These are phyloP conservation scores for Neofusicoccum cordaticola DNA, from an alignment of 2,329 filamentous ascomycete genomes.

Conservation along the genomic window DNA sequence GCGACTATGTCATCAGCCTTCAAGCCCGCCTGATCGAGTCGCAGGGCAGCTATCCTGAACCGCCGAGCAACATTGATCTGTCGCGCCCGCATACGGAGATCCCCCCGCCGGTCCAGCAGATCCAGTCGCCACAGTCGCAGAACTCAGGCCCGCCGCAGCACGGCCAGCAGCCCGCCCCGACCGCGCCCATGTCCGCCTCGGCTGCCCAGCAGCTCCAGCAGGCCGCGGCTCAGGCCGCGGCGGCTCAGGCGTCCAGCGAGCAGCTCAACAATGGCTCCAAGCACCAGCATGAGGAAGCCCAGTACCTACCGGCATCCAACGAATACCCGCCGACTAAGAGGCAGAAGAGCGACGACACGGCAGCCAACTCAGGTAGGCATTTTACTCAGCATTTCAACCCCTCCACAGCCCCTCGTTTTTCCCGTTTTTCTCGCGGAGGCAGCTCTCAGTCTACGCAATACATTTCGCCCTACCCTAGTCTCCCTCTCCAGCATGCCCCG, in stretches of 20 bases:
- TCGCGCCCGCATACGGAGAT: slow-evolving; percentile 46
- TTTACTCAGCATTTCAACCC: too few relatives aligned
- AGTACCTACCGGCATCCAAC: slow-evolving; percentile 15
- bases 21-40: slow-evolving; percentile 83
- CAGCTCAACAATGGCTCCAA: slow-evolving; percentile 17
- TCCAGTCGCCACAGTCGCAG: slow-evolving; percentile 23
- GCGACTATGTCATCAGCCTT: slow-evolving; percentile 88
- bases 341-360: slow-evolving; percentile 16
- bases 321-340: slow-evolving; percentile 15
- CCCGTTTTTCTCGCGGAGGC: too few relatives aligned
- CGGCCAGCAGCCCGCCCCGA: slow-evolving; percentile 18
- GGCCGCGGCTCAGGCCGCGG: slow-evolving; percentile 26
- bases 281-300: slow-evolving; percentile 16
- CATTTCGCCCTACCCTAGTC: too few relatives aligned
- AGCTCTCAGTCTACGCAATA: too few relatives aligned
- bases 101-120: slow-evolving; percentile 19
- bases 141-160: slow-evolving; percentile 6
- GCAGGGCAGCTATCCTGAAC: slow-evolving; percentile 78
- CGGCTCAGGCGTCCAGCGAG: slow-evolving; percentile 24
- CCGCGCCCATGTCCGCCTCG: slow-evolving; percentile 33
- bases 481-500: too few relatives aligned
- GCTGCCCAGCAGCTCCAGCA: slow-evolving; percentile 13
- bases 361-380: slow-evolving; percentile 2
- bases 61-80: slow-evolving; percentile 76
- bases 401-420: too few relatives aligned